Percentiles rank a stretch among this genome's conserved stretches.
phyloP scores from a whole-genome alignment of 352 stramenopile genomes.

The Phytophthora crassamura region DNA sequence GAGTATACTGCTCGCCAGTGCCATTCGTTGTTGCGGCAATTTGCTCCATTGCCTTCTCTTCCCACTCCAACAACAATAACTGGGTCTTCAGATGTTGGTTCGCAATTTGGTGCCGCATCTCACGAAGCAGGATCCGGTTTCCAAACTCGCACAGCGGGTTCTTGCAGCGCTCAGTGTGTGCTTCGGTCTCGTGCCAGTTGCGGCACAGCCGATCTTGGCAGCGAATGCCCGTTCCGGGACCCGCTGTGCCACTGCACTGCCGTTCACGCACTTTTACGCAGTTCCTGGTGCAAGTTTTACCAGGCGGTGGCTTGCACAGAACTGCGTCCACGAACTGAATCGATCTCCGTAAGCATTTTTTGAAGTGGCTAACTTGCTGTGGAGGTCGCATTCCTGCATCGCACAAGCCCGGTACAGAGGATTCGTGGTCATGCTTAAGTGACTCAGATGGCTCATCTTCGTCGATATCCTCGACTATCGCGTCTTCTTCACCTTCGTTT shows the following conservation, averaged over 20 bases:
- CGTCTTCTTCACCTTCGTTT: background rate
- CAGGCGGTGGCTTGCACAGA: conserved; percentile 55
- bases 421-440: conserved; percentile 11
- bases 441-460: conserved; percentile 8
- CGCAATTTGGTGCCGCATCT: conserved; percentile 72
- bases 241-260: conserved; percentile 39
- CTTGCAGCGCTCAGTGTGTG: conserved; percentile 61
- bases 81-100: conserved; percentile 37
- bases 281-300: conserved; percentile 47
- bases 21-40: conserved; percentile 9
- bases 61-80: conserved; percentile 26
- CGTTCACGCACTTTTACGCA: conserved; percentile 56
- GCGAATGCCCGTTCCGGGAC: conserved; percentile 30
- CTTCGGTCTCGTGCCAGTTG: conserved; percentile 70
- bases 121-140: conserved; percentile 64
- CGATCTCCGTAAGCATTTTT: conserved; percentile 57
- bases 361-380: conserved; percentile 60
- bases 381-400: conserved; percentile 55
- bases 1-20: conserved; percentile 5
- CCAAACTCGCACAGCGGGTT: conserved; percentile 68
- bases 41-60: conserved; percentile 33
- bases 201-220: conserved; percentile 63
- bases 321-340: conserved; percentile 70
- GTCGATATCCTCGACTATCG: background rate
- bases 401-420: conserved; percentile 52